phyloP scores from a whole-genome alignment of 1,284 basidiomycete species.

The Cryptococcus sp. region DNA sequence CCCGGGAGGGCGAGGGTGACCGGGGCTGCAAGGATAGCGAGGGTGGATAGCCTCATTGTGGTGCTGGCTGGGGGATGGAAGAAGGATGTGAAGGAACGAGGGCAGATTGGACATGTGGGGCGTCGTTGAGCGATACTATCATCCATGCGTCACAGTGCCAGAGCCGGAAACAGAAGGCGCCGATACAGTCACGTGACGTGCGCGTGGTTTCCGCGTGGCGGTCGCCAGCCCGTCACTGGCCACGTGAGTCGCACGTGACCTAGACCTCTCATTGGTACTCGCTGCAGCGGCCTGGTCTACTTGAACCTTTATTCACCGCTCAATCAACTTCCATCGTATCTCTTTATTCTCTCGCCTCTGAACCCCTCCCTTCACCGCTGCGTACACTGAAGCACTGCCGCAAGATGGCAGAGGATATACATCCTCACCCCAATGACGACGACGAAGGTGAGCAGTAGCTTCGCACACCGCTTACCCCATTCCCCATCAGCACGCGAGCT shows the following conservation, averaged over 20 bases:
- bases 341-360: no score
- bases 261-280: no score
- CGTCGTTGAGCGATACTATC: no score
- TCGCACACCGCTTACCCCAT: not conserved
- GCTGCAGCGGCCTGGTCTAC: no score
- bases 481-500: not conserved
- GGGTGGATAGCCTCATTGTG: conserved; percentile 22
- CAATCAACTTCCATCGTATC: no score
- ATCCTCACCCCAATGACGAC: conserved; percentile 7
- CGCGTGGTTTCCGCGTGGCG: no score
- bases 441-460: conserved; percentile 15
- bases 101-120: no score
- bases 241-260: no score
- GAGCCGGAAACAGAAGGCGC: not conserved
- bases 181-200: not conserved
- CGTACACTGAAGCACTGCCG: not conserved
- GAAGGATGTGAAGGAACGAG: not conserved
- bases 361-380: not conserved
- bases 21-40: conserved; percentile 19
- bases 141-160: not conserved
- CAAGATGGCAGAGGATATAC: conserved; percentile 1
- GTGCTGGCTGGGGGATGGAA: not conserved
- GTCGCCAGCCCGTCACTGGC: no score
- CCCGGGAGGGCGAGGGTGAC: conserved; percentile 23
- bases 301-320: no score